A percentile compares a stretch with the other conserved stretches of the same genome.
phyloP scores from a whole-genome alignment of 345 rosid genomes.

The Eucalyptus cladocalyx region DNA sequence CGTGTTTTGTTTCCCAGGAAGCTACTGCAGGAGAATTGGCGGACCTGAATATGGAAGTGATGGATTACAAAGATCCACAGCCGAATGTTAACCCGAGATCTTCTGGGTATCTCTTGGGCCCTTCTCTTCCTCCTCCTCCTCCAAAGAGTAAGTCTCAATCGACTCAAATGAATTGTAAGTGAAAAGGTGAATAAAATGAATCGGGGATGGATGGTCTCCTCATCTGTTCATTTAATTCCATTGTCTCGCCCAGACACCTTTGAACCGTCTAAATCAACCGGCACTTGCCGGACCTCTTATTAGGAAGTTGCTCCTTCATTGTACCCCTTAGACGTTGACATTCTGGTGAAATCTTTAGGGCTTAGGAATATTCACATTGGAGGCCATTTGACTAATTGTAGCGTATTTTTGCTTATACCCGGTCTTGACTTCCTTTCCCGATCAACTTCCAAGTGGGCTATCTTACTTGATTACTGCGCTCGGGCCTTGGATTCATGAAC shows the following conservation, averaged over 20 bases:
- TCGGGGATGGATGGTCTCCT: neutral
- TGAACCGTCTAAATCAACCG: neutral
- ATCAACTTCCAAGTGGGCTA: neutral
- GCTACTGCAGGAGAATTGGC: constrained; percentile 14
- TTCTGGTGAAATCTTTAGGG: neutral
- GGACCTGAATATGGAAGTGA: constrained; percentile 16
- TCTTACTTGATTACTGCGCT: no score
- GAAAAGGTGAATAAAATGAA: neutral
- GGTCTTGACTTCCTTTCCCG: neutral
- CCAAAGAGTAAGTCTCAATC: neutral
- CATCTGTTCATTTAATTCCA: neutral
- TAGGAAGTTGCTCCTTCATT: neutral
- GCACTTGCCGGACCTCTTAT: neutral
- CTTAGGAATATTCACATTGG: neutral
- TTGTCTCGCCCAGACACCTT: neutral
- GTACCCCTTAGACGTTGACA: neutral
- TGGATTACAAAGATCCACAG: constrained; percentile 35
- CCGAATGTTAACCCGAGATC: constrained; percentile 39
- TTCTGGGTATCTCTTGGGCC: constrained; percentile 8
- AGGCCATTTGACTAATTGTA: neutral
- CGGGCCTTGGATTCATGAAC: neutral
- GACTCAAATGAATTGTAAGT: neutral
- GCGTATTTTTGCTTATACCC: neutral
- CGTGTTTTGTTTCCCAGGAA: neutral
- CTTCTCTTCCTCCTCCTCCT: constrained; percentile 13